A percentile compares a stretch with the other conserved stretches of the same genome.
phyloP scores from a whole-genome alignment of 139 green algal species.

The Asterochloris sp. region DNA sequence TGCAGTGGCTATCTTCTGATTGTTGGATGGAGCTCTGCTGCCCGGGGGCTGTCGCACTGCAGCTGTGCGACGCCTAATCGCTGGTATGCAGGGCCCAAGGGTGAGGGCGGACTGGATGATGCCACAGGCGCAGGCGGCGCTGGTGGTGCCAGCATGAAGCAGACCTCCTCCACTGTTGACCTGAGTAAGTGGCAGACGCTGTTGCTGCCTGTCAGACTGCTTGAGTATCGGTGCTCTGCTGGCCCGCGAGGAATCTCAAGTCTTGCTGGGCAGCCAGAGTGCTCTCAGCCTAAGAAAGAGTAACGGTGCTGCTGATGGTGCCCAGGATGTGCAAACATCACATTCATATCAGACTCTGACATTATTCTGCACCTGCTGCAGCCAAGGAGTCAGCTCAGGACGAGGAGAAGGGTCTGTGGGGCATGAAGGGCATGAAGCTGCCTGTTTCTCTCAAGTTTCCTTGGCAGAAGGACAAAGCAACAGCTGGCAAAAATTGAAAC shows the following conservation, averaged over 20 bases:
- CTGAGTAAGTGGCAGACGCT: slow-evolving; percentile 21
- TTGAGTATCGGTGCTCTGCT: background rate
- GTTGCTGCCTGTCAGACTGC: too few species aligned
- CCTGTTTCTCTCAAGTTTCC: slow-evolving; percentile 35
- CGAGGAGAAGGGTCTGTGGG: background rate
- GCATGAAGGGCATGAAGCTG: background rate
- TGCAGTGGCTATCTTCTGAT: too few species aligned
- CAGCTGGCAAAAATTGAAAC: background rate
- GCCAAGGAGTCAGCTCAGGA: background rate
- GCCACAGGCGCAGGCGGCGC: slow-evolving; percentile 61
- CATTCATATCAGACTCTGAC: background rate
- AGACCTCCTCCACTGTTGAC: slow-evolving; percentile 45
- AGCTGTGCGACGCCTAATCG: background rate
- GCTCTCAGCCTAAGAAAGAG: too few species aligned
- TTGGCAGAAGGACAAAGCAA: slow-evolving; percentile 35
- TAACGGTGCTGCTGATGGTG: background rate
- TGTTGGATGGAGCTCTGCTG: too few species aligned
- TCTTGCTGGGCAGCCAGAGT: too few species aligned
- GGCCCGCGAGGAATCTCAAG: too few species aligned
- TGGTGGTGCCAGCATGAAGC: slow-evolving; percentile 48
- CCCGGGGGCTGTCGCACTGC: background rate
- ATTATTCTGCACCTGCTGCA: background rate
- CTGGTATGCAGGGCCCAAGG: slow-evolving; percentile 43
- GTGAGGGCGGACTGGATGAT: slow-evolving; percentile 78
- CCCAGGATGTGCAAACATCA: background rate